A percentile compares a stretch with the other conserved stretches of the same genome.
phyloP scores from a whole-genome alignment of 2,329 filamentous ascomycete genomes.

The Fusarium irregulare region DNA sequence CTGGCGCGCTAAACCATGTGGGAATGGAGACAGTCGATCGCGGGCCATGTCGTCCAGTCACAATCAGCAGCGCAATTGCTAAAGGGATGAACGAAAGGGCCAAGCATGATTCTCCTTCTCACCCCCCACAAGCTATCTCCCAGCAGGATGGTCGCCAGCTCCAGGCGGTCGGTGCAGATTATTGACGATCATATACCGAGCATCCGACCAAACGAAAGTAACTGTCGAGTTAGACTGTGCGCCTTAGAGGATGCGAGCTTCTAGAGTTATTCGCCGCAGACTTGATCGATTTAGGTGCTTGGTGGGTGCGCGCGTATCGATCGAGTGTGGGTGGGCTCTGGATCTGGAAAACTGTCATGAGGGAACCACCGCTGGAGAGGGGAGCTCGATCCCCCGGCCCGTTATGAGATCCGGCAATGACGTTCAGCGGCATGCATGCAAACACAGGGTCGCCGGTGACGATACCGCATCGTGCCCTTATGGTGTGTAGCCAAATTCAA shows the following conservation, averaged over 20 bases:
- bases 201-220: slow-evolving; percentile 14
- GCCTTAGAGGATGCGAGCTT: slow-evolving; percentile 17
- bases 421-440: slow-evolving; percentile 31
- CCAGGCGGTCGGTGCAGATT: slow-evolving; percentile 27
- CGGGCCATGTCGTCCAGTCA: slow-evolving; percentile 21
- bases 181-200: slow-evolving; percentile 22
- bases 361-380: slow-evolving; percentile 32
- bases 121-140: slow-evolving; percentile 12
- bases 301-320: slow-evolving; percentile 37
- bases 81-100: slow-evolving; percentile 14
- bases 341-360: slow-evolving; percentile 42
- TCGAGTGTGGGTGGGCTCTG: slow-evolving; percentile 38
- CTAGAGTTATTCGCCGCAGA: slow-evolving; percentile 22
- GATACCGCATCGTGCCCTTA: slow-evolving; percentile 10
- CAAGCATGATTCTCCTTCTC: not conserved
- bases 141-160: slow-evolving; percentile 25
- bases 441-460: slow-evolving; percentile 21
- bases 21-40: slow-evolving; percentile 29
- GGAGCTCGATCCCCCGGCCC: slow-evolving; percentile 36
- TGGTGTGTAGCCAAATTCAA: slow-evolving; percentile 24
- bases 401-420: slow-evolving; percentile 39
- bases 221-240: not conserved
- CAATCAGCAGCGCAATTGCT: slow-evolving; percentile 1
- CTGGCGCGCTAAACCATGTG: slow-evolving; percentile 19
- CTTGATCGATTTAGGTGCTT: slow-evolving; percentile 32